phyloP scores from a whole-genome alignment of 75 land plant genomes.

The Isoetes taiwanensis region DNA sequence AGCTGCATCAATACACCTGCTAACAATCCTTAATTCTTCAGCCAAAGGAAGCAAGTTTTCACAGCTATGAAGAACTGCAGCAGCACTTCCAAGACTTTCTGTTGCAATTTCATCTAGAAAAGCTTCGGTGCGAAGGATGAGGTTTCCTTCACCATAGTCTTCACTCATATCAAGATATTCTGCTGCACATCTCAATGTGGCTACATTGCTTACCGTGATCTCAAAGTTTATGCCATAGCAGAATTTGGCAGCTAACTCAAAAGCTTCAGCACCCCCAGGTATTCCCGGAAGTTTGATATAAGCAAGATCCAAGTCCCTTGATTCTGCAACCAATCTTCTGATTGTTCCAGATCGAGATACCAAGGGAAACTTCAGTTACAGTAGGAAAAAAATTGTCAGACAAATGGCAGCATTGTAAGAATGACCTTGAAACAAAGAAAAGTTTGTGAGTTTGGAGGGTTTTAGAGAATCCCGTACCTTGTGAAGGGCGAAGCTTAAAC shows the following conservation, averaged over 20 bases:
- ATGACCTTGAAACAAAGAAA: too few species aligned
- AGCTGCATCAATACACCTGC: slow-evolving; percentile 62
- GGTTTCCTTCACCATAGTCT: slow-evolving; percentile 55
- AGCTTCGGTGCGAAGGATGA: slow-evolving; percentile 49
- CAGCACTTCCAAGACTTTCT: slow-evolving; percentile 37
- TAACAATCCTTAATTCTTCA: slow-evolving; percentile 62
- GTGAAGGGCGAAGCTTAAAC: slow-evolving; percentile 7
- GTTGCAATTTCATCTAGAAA: slow-evolving; percentile 58
- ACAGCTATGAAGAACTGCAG: slow-evolving; percentile 51
- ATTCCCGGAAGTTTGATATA: slow-evolving; percentile 46
- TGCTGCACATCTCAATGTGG: slow-evolving; percentile 58
- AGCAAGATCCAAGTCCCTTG: background rate
- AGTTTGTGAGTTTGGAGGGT: background rate
- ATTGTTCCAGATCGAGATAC: slow-evolving; percentile 3
- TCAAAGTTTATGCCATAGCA: slow-evolving; percentile 91
- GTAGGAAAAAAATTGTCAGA: background rate
- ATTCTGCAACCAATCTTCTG: background rate
- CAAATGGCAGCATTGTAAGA: background rate
- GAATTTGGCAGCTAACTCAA: slow-evolving; percentile 73
- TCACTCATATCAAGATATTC: slow-evolving; percentile 94
- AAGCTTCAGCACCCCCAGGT: slow-evolving; percentile 87
- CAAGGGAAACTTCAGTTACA: background rate
- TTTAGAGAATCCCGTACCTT: slow-evolving; percentile 4
- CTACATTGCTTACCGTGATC: slow-evolving; percentile 55
- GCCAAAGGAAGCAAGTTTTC: slow-evolving; percentile 56